Evolutionary conservation across 2,329 filamentous ascomycete genomes (phyloP), one percentile per base, ranked within the genome.

Genomic region (Aspergillus proliferans): DNA sequence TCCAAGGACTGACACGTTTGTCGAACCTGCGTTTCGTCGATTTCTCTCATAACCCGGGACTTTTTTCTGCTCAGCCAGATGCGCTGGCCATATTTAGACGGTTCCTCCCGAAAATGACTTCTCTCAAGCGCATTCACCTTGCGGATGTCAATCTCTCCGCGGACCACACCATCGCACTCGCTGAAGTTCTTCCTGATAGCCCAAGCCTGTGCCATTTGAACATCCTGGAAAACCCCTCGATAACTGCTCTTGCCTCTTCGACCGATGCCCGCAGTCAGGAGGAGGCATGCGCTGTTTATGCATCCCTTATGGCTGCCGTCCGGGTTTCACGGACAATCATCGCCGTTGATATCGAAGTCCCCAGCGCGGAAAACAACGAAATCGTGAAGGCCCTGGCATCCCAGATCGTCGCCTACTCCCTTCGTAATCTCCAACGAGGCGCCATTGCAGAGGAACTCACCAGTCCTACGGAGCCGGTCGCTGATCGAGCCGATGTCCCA

Each of bases 201-300:
- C 82, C 80, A 38, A 82, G 80, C 39, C 77, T 98, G 30, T 90
- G 90, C 6, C 92, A 97, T 70, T 77, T 98, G 55, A 93, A 86
- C 61, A 80, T 97, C 3, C 73, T 95, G 36, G 87, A 93, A 57
- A 98, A 98, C 59, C 60, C 67, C n/a, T 55, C 59, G 9, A 68
- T 73, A 39, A 77, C 83, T 0, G 78, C 83, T 52, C 73, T 96
- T 4, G 78, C 95, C 21, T 85, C 89, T 4, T 87, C 89, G 0
- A 86, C 78, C 45, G 87, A 88, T 5, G 88, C 93, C 59, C 84
- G 84, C 49, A 79, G 78, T 1, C 89, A 96, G 67, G 92, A 97
- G 70, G 92, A 97, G 69, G 92, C 93, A 1, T 95, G 88, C 59
- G 93, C 93, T 1, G 72, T 97, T 6, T 97, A 95, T 65, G 90